phyloP scores from a whole-genome alignment of 2,329 filamentous ascomycete species.

The Falciphora oryzae region DNA sequence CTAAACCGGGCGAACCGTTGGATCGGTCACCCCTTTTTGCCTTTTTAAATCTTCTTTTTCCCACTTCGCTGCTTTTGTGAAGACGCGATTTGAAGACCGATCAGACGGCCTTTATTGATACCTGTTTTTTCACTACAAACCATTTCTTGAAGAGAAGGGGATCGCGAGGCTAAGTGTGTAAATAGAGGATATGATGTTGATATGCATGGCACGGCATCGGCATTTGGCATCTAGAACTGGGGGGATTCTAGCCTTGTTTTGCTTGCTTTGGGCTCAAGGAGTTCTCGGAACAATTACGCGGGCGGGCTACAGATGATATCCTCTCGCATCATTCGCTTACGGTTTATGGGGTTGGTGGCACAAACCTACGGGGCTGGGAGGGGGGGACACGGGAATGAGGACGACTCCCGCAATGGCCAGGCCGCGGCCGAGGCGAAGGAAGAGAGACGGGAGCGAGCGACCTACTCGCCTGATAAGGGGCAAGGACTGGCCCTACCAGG shows the following conservation, averaged over 20 bases:
- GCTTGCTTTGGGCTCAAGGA: slow-evolving; percentile 31
- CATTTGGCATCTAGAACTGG: slow-evolving; percentile 42
- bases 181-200: slow-evolving; percentile 44
- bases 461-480: neutral
- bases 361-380: slow-evolving; percentile 11
- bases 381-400: slow-evolving; percentile 12
- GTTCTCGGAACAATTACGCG: slow-evolving; percentile 38
- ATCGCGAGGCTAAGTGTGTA: slow-evolving; percentile 35
- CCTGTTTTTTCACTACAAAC: slow-evolving; percentile 11
- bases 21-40: slow-evolving; percentile 11
- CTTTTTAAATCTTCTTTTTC: slow-evolving; percentile 19
- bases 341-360: slow-evolving; percentile 11
- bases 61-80: slow-evolving; percentile 15
- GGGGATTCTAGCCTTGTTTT: slow-evolving; percentile 19
- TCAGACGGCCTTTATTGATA: slow-evolving; percentile 15
- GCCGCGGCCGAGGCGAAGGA: slow-evolving; percentile 4
- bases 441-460: neutral
- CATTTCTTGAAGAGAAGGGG: slow-evolving; percentile 20
- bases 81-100: slow-evolving; percentile 13
- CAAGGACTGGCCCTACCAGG: slow-evolving; percentile 5
- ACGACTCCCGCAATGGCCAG: slow-evolving; percentile 1
- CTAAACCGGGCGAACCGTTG: slow-evolving; percentile 5
- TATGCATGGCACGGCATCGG: slow-evolving; percentile 42
- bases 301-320: slow-evolving; percentile 29
- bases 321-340: slow-evolving; percentile 41